Conservation (phyloP, 2,329 filamentous ascomycete genomes). For the Aspergillus transmontanensis region DNA sequence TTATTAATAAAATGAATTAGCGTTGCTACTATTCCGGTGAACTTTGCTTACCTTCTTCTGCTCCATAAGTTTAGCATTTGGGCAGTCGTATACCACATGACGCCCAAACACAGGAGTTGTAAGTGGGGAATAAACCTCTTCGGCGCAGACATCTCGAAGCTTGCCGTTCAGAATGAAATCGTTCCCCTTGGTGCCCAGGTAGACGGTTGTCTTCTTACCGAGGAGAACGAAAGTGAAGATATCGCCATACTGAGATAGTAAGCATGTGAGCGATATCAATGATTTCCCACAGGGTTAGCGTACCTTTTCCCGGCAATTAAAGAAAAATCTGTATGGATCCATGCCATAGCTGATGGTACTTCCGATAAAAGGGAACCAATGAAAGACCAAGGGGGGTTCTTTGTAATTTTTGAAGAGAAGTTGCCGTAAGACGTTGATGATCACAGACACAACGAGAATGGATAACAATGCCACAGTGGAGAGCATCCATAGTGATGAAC, state of each 20-base stretch:
- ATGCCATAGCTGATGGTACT: conserved; percentile 95
- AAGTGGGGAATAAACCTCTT: conserved; percentile 84
- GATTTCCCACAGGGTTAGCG: conserved; percentile 17
- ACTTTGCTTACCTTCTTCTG: conserved; percentile 77
- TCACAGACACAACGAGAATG: conserved; percentile 59
- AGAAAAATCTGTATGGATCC: conserved; percentile 69
- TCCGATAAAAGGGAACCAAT: conserved; percentile 72
- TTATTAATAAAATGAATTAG: conserved; percentile 26
- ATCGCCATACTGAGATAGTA: conserved; percentile 69
- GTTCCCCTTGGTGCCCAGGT: conserved; percentile 78
- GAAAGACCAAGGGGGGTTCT: conserved; percentile 70
- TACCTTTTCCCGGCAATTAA: conserved; percentile 72
- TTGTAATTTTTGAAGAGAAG: conserved; percentile 79
- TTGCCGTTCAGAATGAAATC: conserved; percentile 93
- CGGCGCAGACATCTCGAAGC: conserved; percentile 83
- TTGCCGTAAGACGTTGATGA: conserved; percentile 80
- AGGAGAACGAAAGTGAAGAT: conserved; percentile 87
- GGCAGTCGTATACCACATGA: conserved; percentile 88
- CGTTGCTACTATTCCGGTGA: not conserved
- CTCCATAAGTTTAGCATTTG: conserved; percentile 91
- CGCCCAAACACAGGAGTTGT: conserved; percentile 73
- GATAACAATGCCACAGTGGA: conserved; percentile 47
- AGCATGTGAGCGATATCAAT: not conserved
- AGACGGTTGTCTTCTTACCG: conserved; percentile 87
- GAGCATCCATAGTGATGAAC: conserved; percentile 50